These are phyloP conservation scores for Acacia crassicarpa DNA, from an alignment of 306 rosid genomes.

Conservation along the genomic window DNA sequence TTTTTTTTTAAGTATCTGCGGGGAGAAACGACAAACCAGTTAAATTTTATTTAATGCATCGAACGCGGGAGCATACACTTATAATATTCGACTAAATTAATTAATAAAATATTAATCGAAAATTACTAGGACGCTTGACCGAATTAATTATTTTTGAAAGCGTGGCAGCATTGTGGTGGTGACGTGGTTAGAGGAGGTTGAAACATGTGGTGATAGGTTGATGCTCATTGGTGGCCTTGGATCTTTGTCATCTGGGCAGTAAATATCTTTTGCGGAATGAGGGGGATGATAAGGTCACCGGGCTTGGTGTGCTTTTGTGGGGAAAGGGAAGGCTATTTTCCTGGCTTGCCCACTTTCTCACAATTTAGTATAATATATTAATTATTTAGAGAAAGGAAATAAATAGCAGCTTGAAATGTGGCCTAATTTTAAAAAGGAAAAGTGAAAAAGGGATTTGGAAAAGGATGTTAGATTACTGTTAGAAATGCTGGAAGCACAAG, in stretches of 20 bases:
- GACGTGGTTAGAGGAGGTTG: constrained; percentile 36
- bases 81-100: no score
- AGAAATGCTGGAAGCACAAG: background rate
- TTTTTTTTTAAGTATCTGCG: background rate
- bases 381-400: background rate
- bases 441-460: background rate
- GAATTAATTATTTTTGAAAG: constrained; percentile 39
- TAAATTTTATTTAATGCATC: background rate
- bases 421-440: background rate
- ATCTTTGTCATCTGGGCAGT: constrained; percentile 48
- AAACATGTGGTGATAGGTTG: constrained; percentile 38
- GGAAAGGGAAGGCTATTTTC: background rate
- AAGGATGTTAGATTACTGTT: background rate
- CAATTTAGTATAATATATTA: background rate
- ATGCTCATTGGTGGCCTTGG: constrained; percentile 43
- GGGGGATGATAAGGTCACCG: background rate
- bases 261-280: background rate
- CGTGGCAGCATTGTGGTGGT: constrained; percentile 39
- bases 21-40: constrained; percentile 43
- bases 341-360: background rate
- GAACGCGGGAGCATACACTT: background rate
- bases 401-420: background rate
- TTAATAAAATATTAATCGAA: background rate
- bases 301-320: background rate
- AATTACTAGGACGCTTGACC: background rate